phyloP scores from a whole-genome alignment of 805 yeast genomes.

The Starmerella gropengiesseri region DNA sequence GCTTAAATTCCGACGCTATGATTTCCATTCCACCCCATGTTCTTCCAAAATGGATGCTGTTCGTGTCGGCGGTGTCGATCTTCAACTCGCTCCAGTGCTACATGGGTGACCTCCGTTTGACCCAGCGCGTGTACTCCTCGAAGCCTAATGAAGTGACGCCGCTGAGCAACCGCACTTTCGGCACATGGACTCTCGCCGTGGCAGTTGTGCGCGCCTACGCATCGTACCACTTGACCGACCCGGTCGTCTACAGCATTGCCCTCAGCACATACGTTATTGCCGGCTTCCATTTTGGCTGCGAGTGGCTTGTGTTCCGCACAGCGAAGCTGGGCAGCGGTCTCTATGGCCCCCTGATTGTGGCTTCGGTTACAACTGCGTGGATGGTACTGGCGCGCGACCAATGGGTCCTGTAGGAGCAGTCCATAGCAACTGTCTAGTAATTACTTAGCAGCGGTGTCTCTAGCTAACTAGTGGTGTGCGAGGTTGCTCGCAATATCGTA shows the following conservation, averaged over 20 bases:
- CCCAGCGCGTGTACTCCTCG: slow-evolving; percentile 66
- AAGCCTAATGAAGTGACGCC: slow-evolving; percentile 47
- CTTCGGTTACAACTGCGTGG: slow-evolving; percentile 67
- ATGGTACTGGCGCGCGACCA: slow-evolving; percentile 46
- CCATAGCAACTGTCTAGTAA: too few species aligned
- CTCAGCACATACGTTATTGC: slow-evolving; percentile 77
- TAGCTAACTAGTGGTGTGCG: too few species aligned
- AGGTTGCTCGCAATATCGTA: too few species aligned
- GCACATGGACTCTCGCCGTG: slow-evolving; percentile 92
- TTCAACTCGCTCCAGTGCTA: slow-evolving; percentile 87
- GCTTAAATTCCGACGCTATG: background rate
- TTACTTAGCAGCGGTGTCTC: too few species aligned
- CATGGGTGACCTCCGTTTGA: slow-evolving; percentile 57
- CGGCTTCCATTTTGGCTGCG: slow-evolving; percentile 67
- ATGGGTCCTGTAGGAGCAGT: slow-evolving; percentile 36
- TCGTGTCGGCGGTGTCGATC: slow-evolving; percentile 78
- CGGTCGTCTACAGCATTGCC: slow-evolving; percentile 65
- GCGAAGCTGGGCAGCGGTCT: slow-evolving; percentile 81
- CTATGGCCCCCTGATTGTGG: slow-evolving; percentile 76
- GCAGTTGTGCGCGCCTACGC: slow-evolving; percentile 78
- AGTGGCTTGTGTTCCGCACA: slow-evolving; percentile 70
- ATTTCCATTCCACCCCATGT: slow-evolving; percentile 33
- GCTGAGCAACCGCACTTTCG: slow-evolving; percentile 90
- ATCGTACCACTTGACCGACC: slow-evolving; percentile 60
- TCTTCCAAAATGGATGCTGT: slow-evolving; percentile 67